phyloP scores from a whole-genome alignment of 768 basidiomycete species.

The Hortiboletus flavorubellus region DNA sequence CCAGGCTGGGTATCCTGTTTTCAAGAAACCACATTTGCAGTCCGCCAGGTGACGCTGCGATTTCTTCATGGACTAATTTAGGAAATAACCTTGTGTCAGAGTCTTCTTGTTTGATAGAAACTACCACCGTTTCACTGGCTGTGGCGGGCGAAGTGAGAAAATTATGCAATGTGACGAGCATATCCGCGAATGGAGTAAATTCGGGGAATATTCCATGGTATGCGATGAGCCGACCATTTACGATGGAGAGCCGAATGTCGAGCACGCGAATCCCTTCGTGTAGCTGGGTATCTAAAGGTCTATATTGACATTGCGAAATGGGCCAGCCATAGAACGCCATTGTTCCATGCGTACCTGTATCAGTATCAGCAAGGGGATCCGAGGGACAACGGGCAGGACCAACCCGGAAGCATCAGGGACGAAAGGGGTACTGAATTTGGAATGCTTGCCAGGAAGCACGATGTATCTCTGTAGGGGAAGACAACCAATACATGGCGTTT shows the following conservation, averaged over 20 bases:
- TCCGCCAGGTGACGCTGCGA: slow-evolving; percentile 48
- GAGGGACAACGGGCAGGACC: slow-evolving; percentile 36
- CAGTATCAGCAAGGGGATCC: neutral
- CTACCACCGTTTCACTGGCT: slow-evolving; percentile 69
- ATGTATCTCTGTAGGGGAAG: slow-evolving; percentile 55
- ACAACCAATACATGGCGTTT: slow-evolving; percentile 49
- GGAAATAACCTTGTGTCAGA: slow-evolving; percentile 56
- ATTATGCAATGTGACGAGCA: slow-evolving; percentile 55
- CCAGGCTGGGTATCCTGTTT: slow-evolving; percentile 74
- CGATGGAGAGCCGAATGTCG: slow-evolving; percentile 75
- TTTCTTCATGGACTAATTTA: slow-evolving; percentile 59
- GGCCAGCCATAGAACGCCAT: slow-evolving; percentile 88
- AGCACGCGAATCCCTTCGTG: slow-evolving; percentile 74
- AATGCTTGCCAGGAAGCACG: slow-evolving; percentile 56
- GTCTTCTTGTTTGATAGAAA: slow-evolving; percentile 91
- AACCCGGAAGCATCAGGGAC: slow-evolving; percentile 75
- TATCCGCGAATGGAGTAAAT: slow-evolving; percentile 59
- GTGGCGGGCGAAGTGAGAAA: slow-evolving; percentile 63
- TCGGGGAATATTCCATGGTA: slow-evolving; percentile 82
- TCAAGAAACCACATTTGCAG: slow-evolving; percentile 76
- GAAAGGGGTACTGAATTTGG: slow-evolving; percentile 69
- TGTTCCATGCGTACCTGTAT: slow-evolving; percentile 13
- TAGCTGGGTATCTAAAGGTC: slow-evolving; percentile 64
- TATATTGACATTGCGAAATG: slow-evolving; percentile 80
- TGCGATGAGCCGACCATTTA: slow-evolving; percentile 60